phyloP scores from a whole-genome alignment of 441 rosid genomes.

The Hypseocharis bilobata region DNA sequence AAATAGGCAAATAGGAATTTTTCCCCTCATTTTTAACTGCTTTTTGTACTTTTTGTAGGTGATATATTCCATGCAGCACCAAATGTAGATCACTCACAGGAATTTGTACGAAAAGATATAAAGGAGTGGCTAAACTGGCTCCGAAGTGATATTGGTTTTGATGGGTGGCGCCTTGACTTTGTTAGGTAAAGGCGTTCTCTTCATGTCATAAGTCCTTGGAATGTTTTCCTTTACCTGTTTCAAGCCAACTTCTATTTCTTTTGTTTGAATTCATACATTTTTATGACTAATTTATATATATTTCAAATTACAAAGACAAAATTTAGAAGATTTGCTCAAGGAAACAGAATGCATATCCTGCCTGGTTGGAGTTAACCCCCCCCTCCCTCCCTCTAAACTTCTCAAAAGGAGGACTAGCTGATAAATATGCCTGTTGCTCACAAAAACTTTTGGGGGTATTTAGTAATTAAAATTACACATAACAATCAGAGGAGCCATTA shows the following conservation, averaged over 20 bases:
- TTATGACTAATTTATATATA: too few species aligned
- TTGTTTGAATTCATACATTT: neutral
- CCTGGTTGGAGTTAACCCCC: neutral
- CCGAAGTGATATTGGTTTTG: conserved; percentile 33
- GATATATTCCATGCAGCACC: conserved; percentile 47
- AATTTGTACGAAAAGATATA: conserved; percentile 38
- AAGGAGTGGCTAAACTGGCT: conserved; percentile 46
- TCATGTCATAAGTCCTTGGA: neutral
- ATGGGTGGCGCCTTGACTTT: conserved; percentile 51
- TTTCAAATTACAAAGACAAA: neutral
- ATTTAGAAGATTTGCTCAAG: neutral
- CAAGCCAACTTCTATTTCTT: neutral
- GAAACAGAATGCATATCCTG: neutral
- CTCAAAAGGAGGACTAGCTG: too few species aligned
- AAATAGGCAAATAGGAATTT: neutral
- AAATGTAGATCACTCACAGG: conserved; percentile 41
- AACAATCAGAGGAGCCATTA: neutral
- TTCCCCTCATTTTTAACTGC: conserved; percentile 2
- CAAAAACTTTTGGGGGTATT: neutral
- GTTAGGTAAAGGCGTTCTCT: conserved; percentile 29
- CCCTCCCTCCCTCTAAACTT: too few species aligned
- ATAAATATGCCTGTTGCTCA: too few species aligned
- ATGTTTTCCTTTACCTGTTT: neutral
- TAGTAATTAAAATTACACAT: too few species aligned
- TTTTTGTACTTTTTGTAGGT: conserved; percentile 23